phyloP scores from a whole-genome alignment of 306 rosid genomes.

The Canavalia ensiformis region DNA sequence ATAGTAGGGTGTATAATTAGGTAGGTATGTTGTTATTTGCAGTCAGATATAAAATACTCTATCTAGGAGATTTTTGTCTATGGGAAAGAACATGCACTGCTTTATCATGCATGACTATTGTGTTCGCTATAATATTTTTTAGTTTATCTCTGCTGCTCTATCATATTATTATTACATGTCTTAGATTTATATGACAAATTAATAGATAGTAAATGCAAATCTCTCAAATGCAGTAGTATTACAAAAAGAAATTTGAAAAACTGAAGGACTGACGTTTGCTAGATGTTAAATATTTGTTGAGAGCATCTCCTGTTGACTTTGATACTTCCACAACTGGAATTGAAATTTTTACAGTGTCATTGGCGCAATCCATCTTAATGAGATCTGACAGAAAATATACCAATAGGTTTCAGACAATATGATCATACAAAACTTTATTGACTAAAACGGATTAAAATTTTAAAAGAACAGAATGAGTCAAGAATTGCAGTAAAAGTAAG shows the following conservation, averaged over 20 bases:
- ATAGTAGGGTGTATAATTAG: no score
- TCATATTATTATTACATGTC: conserved; percentile 15
- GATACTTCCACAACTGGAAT: conserved; percentile 80
- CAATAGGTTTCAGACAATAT: conserved; percentile 19
- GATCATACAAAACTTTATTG: conserved; percentile 7
- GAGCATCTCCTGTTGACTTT: conserved; percentile 66
- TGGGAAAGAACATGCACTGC: no score
- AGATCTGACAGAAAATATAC: conserved; percentile 60
- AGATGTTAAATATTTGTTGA: conserved; percentile 55
- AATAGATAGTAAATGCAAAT: conserved; percentile 7
- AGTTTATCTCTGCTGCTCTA: no score
- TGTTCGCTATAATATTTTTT: not conserved
- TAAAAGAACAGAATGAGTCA: not conserved
- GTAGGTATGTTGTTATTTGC: no score
- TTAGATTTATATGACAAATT: conserved; percentile 3
- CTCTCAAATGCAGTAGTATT: conserved; percentile 3
- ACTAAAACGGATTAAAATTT: conserved; percentile 20
- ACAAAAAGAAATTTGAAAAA: conserved; percentile 29
- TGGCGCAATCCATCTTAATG: conserved; percentile 73
- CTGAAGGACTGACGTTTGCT: conserved; percentile 62
- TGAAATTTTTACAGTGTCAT: conserved; percentile 58
- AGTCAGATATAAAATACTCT: not conserved
- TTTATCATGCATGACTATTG: not conserved
- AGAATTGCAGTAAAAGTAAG: conserved; percentile 18
- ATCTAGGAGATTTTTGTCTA: no score